Evolutionary conservation across 805 yeast genomes (phyloP), one percentile per base, ranked within the genome.

Genomic region (Zygoascus biomembranicola): DNA sequence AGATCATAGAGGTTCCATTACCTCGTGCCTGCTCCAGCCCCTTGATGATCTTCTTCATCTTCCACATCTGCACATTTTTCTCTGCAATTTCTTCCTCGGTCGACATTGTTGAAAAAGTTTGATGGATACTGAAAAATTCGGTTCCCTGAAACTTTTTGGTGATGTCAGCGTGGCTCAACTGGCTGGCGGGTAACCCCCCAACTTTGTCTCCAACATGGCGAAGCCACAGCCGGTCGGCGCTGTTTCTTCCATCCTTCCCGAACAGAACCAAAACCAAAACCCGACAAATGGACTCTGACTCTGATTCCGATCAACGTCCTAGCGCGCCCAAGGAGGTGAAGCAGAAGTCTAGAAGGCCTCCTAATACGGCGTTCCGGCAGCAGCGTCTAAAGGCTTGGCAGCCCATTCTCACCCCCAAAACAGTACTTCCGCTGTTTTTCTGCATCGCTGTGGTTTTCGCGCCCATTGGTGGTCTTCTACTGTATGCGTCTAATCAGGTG

Each of bases 1-100:
- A 90, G 68, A 94, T 94, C 98, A 94, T 94, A 23, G 99, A 94
- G 47, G 99, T 94, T 72, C 99, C 99, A 70, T 92, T 94, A 71
- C 99, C 99, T 71, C 97, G 82, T 52, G 98, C 98, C 64, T 74
- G 75, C 69, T 94, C 94, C 63, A 94, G 79, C 56, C 85, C 81
- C 73, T 87, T 87, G 78, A 90, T 81, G 51, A 89, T 79, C 75
- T 94, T 94, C 78, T 90, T 92, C 78, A 94, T 84, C 82, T 94
- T 94, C 99, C 99, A 94, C 77, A 94, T 90, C 77, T 94, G 96
- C 69, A 94, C 92, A 76, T 90, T 92, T 76, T 87, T 90, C 69
- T 94, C 99, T 31, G 51, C 54, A 26, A 55, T 47, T 32, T 60
- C 63, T 26, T 43, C 47, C 23, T 28, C 46, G 26, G 53, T 47